phyloP scores from a whole-genome alignment of 345 rosid species.

The Euphorbia pulcherrima region DNA sequence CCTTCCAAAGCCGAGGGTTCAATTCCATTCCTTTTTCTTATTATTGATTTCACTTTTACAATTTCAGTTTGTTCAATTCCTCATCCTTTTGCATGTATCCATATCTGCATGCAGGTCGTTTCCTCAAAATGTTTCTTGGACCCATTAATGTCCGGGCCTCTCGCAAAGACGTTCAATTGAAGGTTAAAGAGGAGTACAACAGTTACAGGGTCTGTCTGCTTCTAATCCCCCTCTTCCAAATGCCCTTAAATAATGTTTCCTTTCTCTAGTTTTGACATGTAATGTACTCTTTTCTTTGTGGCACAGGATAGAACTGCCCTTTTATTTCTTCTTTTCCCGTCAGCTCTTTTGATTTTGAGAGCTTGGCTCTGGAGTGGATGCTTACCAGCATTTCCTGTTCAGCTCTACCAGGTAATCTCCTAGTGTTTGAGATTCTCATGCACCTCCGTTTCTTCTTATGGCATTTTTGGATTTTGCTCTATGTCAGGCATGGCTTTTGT shows the following conservation, averaged over 20 bases:
- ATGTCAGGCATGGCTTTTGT: constrained; percentile 77
- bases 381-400: constrained; percentile 94
- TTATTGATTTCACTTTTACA: too few species aligned
- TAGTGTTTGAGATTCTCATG: not conserved
- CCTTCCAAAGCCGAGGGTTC: constrained; percentile 66
- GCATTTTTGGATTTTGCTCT: constrained; percentile 8
- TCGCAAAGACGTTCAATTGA: constrained; percentile 76
- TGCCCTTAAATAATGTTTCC: too few species aligned
- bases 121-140: constrained; percentile 81
- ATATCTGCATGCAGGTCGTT: constrained; percentile 41
- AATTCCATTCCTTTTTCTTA: not conserved
- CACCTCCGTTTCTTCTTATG: not conserved
- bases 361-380: constrained; percentile 87
- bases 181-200: constrained; percentile 98
- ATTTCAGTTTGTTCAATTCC: not conserved
- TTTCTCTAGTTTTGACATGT: too few species aligned
- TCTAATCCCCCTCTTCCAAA: not conserved
- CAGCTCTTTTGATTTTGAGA: constrained; percentile 62
- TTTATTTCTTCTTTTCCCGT: constrained; percentile 85
- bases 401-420: constrained; percentile 68
- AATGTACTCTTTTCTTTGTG: constrained; percentile 16
- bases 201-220: constrained; percentile 60
- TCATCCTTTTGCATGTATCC: not conserved
- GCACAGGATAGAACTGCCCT: constrained; percentile 94
- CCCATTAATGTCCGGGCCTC: constrained; percentile 90